Evolutionary conservation across 2,329 filamentous ascomycete genomes (phyloP).

Genomic region (Pezicula neosporulosa): DNA sequence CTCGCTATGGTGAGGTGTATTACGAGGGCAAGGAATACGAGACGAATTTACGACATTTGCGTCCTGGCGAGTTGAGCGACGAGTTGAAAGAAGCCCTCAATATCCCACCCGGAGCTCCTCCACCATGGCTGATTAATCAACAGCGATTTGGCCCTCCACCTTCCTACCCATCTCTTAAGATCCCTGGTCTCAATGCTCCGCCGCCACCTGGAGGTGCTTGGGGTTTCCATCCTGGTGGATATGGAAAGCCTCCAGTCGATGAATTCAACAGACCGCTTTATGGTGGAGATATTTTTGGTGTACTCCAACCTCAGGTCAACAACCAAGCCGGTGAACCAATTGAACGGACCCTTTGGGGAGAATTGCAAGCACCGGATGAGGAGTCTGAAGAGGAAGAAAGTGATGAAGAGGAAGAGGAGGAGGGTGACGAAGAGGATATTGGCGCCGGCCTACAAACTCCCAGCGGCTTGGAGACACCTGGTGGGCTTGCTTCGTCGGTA

Average conservation of each 20-base stretch:
- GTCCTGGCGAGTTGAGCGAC: conserved; percentile 86
- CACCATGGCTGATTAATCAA: conserved; percentile 96
- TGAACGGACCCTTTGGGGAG: conserved; percentile 88
- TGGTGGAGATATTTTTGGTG: conserved; percentile 91
- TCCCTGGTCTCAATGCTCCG: conserved; percentile 90
- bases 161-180: conserved; percentile 92
- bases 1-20: conserved; percentile 96
- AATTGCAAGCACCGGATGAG: conserved; percentile 76
- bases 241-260: conserved; percentile 92
- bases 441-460: conserved; percentile 69
- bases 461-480: conserved; percentile 74
- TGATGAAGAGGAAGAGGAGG: conserved; percentile 70
- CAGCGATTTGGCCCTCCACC: conserved; percentile 91
- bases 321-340: conserved; percentile 71
- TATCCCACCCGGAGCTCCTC: conserved; percentile 88
- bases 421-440: conserved; percentile 58
- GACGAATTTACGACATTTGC: conserved; percentile 86
- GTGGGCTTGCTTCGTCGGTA: conserved; percentile 75
- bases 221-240: conserved; percentile 94
- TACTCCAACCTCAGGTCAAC: conserved; percentile 59
- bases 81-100: conserved; percentile 88
- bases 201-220: conserved; percentile 85
- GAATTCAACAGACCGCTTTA: conserved; percentile 89
- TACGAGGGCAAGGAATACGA: conserved; percentile 99
- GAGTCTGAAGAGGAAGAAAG: conserved; percentile 66